Evolutionary conservation across 1,139 yeast genomes (phyloP).

Genomic region (Suhomyces terraborum): DNA sequence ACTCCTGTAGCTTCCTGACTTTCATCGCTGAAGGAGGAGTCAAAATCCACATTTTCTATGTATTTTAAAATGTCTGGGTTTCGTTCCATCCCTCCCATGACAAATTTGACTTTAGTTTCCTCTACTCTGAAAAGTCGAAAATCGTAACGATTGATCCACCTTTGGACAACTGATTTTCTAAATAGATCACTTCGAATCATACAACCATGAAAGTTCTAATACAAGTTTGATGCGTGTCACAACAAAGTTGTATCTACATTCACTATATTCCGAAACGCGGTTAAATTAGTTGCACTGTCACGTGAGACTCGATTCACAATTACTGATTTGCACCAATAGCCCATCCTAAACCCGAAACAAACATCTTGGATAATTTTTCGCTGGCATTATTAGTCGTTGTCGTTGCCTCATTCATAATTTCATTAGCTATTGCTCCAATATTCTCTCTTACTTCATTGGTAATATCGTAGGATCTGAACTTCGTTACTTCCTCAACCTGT

Average conservation of each 20-base stretch:
- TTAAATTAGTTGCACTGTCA: background rate
- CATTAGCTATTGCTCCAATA: slow-evolving; percentile 28
- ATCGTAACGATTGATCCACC: slow-evolving; percentile 9
- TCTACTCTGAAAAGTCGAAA: slow-evolving; percentile 3
- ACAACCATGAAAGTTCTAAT: slow-evolving; percentile 1
- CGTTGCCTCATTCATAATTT: slow-evolving; percentile 37
- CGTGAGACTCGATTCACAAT: background rate
- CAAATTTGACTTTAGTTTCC: background rate
- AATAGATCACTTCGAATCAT: slow-evolving; percentile 9
- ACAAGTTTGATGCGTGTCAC: background rate
- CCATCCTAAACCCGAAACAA: slow-evolving; percentile 66
- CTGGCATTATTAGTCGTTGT: slow-evolving; percentile 41
- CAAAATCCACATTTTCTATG: slow-evolving; percentile 16
- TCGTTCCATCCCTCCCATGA: slow-evolving; percentile 10
- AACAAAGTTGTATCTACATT: background rate
- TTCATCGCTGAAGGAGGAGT: slow-evolving; percentile 17
- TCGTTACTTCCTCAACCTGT: slow-evolving; percentile 7
- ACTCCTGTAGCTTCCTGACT: slow-evolving; percentile 5
- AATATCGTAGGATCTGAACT: slow-evolving; percentile 1
- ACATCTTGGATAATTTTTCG: slow-evolving; percentile 52
- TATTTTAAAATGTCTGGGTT: slow-evolving; percentile 13
- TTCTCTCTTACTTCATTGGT: slow-evolving; percentile 14
- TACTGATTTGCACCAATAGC: slow-evolving; percentile 57
- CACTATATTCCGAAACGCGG: background rate
- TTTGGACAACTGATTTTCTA: slow-evolving; percentile 3